Conservation (phyloP, 2,329 filamentous ascomycete species). For the Fusarium drepaniforme region DNA sequence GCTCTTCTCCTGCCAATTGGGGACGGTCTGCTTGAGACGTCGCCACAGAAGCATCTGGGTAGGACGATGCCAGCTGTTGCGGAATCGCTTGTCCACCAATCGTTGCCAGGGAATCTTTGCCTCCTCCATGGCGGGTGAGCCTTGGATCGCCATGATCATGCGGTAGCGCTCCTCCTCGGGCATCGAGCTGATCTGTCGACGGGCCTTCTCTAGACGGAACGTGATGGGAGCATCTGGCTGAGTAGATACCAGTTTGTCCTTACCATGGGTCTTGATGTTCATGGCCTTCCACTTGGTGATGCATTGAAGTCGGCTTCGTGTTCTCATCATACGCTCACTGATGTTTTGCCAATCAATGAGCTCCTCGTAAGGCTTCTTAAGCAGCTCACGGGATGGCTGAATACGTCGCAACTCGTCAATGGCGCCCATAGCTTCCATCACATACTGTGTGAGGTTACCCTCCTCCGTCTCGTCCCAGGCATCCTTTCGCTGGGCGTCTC, state of each 20-base stretch:
- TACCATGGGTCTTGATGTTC: constrained; percentile 50
- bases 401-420: constrained; percentile 57
- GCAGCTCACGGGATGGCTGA: constrained; percentile 46
- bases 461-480: constrained; percentile 74
- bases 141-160: constrained; percentile 58
- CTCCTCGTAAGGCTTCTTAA: constrained; percentile 60
- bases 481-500: constrained; percentile 63
- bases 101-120: constrained; percentile 63
- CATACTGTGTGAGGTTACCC: constrained; percentile 60
- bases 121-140: constrained; percentile 55
- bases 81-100: constrained; percentile 56
- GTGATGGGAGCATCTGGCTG: constrained; percentile 50
- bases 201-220: constrained; percentile 59
- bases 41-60: constrained; percentile 56
- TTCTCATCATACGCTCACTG: constrained; percentile 70
- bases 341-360: constrained; percentile 76
- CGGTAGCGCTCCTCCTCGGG: constrained; percentile 57
- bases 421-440: constrained; percentile 64
- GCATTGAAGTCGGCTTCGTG: constrained; percentile 76
- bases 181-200: constrained; percentile 57
- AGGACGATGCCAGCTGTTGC: constrained; percentile 52
- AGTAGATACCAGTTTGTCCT: constrained; percentile 49
- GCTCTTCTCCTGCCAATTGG: constrained; percentile 46
- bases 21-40: constrained; percentile 52
- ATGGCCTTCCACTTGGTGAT: constrained; percentile 73